Evolutionary conservation across 495 filamentous ascomycete genomes (phyloP).

Genomic region (Trichocladium antarcticum): DNA sequence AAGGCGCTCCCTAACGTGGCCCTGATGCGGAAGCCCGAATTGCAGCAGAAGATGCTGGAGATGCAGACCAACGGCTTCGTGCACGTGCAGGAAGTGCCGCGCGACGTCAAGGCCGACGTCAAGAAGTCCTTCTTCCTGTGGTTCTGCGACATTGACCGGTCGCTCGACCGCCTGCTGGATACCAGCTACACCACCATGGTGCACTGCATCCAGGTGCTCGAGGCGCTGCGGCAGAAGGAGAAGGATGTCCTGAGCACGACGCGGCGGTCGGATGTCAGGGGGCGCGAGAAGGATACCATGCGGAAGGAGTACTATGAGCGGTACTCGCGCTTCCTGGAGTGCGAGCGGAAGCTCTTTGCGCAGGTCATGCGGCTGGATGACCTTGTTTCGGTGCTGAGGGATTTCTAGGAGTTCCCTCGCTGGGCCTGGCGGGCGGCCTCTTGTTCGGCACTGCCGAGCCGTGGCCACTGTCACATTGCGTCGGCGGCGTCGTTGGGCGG

Average conservation of each 20-base stretch:
- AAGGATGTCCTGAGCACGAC: constrained; percentile 61
- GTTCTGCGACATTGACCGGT: constrained; percentile 71
- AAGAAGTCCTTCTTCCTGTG: constrained; percentile 77
- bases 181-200: constrained; percentile 82
- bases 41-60: constrained; percentile 65
- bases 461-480: constrained; percentile 4
- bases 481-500: constrained; percentile 4
- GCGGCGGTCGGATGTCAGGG: constrained; percentile 70
- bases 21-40: constrained; percentile 65
- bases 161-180: constrained; percentile 53
- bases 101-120: constrained; percentile 63
- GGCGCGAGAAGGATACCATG: constrained; percentile 67
- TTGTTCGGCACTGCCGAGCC: not conserved
- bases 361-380: constrained; percentile 76
- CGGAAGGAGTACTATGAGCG: constrained; percentile 52
- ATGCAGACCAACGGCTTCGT: constrained; percentile 77
- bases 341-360: constrained; percentile 63
- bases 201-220: constrained; percentile 64
- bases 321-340: constrained; percentile 54
- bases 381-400: constrained; percentile 66
- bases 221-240: constrained; percentile 56
- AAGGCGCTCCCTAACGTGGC: constrained; percentile 64
- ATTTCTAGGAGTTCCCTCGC: constrained; percentile 46
- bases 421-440: not conserved
- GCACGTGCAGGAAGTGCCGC: constrained; percentile 84